Base-by-base conservation (phyloP, 208 protist genomes). In the Trypanosomatidae sp. region DNA sequence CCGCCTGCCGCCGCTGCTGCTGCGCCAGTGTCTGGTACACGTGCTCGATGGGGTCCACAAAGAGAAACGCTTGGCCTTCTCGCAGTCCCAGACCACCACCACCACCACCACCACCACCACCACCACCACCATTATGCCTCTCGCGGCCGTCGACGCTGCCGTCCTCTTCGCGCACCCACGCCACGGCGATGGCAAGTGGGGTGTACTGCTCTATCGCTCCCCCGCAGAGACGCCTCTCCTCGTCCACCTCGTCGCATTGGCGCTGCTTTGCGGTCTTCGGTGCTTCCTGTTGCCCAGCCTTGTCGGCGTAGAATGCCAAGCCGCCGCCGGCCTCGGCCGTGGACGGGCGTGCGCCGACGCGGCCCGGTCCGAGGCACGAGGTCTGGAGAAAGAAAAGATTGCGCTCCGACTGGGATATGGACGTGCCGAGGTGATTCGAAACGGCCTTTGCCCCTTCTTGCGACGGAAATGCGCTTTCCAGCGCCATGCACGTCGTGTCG, bases 221-320 rank as follows among this genome's bases (percentile, higher is more conserved):
- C 9, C 82, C 80, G 71, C 82, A 87, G 50, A 78, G 68, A 15
- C 73, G 70, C 19, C 52, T 41, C 55, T 85, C 82, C 55, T 79
- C 55, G 15, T 62, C 66, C 62, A 66, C 52, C 65, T 79, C 80
- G 50, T 67, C 71, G 9, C 58, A 74, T n/a, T 69, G 74, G 4
- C 69, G 80, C 81, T 88, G 62, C 58, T 69, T 62, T 12, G 58
- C 58, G 30, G 41, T 74, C 71, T 77, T 73, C 41, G 55, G 62
- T 58, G n/a, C 25, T 39, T n/a, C 68, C 79, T 74, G 65, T 68
- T 80, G 68, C 39, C 77, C 78, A 13, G 75, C 86, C 70, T 86
- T 86, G 73, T 95, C 88, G n/a, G 87, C 77, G 78, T 92, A 93
- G 70, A 95, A 95, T 30, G 83, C 76, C 25, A 92, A 69, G 36